Evolutionary conservation across 176 grass and related monocot species (phyloP).

Genomic region (Typha latifolia): DNA sequence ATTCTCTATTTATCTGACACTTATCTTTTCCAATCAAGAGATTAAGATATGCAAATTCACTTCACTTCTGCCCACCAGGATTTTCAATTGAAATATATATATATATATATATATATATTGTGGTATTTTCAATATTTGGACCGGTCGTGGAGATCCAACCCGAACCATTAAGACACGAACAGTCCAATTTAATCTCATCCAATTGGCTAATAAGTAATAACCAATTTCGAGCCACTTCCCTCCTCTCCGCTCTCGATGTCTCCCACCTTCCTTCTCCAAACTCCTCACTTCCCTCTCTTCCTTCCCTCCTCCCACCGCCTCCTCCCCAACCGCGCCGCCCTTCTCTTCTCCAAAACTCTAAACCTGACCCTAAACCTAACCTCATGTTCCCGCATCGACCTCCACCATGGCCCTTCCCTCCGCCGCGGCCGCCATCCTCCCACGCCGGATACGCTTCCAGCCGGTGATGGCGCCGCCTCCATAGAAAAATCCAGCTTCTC

Average conservation of each 20-base stretch:
- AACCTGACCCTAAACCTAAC: conserved; percentile 1
- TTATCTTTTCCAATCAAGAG: too few species aligned
- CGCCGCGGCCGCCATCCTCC: conserved; percentile 24
- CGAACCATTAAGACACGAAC: too few species aligned
- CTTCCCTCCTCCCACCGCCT: conserved; percentile 12
- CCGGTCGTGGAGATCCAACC: too few species aligned
- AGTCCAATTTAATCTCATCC: too few species aligned
- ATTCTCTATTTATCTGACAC: too few species aligned
- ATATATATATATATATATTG: too few species aligned
- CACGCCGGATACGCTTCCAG: not conserved
- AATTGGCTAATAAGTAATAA: too few species aligned
- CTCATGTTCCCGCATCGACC: not conserved
- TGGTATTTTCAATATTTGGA: too few species aligned
- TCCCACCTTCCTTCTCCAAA: conserved; percentile 3
- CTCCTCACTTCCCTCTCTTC: not conserved
- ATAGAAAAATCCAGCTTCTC: conserved; percentile 29
- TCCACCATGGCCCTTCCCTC: conserved; percentile 57
- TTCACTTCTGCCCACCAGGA: too few species aligned
- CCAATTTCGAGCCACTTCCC: too few species aligned
- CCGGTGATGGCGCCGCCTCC: not conserved
- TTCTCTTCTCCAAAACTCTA: conserved; percentile 7
- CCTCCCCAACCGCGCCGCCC: conserved; percentile 21
- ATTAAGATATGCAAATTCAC: too few species aligned
- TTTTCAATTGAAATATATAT: too few species aligned
- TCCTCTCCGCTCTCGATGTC: conserved; percentile 4